Base-by-base conservation (phyloP, 2,329 filamentous ascomycete genomes). In the Acephala macrosclerotiorum region DNA sequence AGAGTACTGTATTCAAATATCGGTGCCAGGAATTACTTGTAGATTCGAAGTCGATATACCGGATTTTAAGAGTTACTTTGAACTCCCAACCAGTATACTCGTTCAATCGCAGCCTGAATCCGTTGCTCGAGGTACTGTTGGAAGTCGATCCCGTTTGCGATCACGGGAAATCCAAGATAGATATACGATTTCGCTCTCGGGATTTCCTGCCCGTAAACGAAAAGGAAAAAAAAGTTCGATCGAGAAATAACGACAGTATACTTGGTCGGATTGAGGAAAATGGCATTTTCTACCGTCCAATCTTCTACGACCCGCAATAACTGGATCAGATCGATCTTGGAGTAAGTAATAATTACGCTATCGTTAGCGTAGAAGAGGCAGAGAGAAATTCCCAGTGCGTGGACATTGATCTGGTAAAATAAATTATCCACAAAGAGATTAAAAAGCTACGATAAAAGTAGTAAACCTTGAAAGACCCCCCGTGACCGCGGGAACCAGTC, bases 351-450 rank as follows among this genome's bases (percentile, higher is more conserved):
- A 35, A 57, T 33, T 18, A 36, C 33, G 38, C 38, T 42, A 42
- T 42, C 38, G 38, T 42, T n/a, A 12, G 38, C 38, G 38, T 42
- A 42, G 38, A 42, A 42, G 38, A 42, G 38, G 38, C 12, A 42
- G 38, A 42, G 38, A 42, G 38, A 12, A 42, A 42, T 42, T n/a
- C 38, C 38, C 38, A 12, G 38, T 42, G 38, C 18, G 38, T 42
- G 38, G 38, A 12, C 18, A 42, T 42, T 42, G 12, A 42, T 12
- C 38, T 42, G 18, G 38, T 42, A 42, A 25, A 57, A 8, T 33
- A 57, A 33, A 57, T 36, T 36, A 57, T 57, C 33, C n/a, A 57
- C n/a, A 57, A 33, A 57, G 33, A 57, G 25, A 57, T 57, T 57
- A 57, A 57, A 57, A 8, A 57, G 53, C 53, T 35, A 57, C n/a